phyloP scores from a whole-genome alignment of 306 rosid species.

The Quillaja saponaria region DNA sequence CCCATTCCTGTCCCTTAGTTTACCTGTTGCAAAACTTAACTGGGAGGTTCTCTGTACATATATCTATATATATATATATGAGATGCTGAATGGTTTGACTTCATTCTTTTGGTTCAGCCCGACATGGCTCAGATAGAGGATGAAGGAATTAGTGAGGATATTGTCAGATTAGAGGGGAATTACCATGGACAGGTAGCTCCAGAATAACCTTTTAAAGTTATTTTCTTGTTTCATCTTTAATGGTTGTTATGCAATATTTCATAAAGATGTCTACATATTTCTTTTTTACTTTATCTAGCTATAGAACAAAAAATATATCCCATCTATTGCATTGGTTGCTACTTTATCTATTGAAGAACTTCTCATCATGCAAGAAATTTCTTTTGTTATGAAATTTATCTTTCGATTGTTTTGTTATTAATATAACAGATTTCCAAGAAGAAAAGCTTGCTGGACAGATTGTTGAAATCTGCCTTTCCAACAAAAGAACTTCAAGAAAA shows the following conservation, averaged over 20 bases:
- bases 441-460: slow-evolving; percentile 60
- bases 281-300: slow-evolving; percentile 3
- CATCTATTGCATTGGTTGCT: slow-evolving; percentile 1
- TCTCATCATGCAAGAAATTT: slow-evolving; percentile 9
- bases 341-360: background rate
- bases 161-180: slow-evolving; percentile 66
- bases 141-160: slow-evolving; percentile 72
- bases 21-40: too few relatives aligned
- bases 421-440: slow-evolving; percentile 62
- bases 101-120: slow-evolving; percentile 59
- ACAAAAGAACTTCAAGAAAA: slow-evolving; percentile 69
- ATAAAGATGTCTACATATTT: slow-evolving; percentile 1
- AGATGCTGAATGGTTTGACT: slow-evolving; percentile 19
- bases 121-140: slow-evolving; percentile 62
- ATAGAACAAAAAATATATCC: slow-evolving; percentile 25
- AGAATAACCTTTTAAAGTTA: background rate
- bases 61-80: too few relatives aligned
- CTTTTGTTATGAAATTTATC: slow-evolving; percentile 21
- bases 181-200: slow-evolving; percentile 67
- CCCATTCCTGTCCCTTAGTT: background rate
- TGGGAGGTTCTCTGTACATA: too few relatives aligned
- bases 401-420: slow-evolving; percentile 33
- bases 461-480: slow-evolving; percentile 57
- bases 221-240: slow-evolving; percentile 11
- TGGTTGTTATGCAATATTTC: slow-evolving; percentile 23